These are phyloP conservation scores for Penstemon eatonii DNA, from an alignment of 257 asterid species.

Conservation along the genomic window DNA sequence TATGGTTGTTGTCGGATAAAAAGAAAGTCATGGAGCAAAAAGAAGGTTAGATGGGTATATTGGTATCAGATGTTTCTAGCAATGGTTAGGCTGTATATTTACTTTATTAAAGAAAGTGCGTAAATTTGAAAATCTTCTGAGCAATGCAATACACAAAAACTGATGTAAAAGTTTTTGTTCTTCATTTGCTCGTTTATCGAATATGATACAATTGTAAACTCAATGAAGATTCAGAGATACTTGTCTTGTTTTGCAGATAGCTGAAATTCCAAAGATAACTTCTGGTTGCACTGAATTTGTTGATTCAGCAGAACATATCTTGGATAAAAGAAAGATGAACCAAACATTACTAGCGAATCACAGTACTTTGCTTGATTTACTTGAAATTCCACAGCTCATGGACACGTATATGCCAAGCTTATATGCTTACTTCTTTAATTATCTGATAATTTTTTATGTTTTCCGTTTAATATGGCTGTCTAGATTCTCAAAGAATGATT, in stretches of 20 bases:
- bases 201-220: conserved; percentile 11
- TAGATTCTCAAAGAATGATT: conserved; percentile 28
- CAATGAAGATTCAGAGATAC: conserved; percentile 20
- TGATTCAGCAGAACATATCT: conserved; percentile 78
- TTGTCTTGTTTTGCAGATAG: conserved; percentile 60
- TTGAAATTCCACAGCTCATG: conserved; percentile 99
- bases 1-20: conserved; percentile 4
- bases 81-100: background rate
- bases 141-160: background rate
- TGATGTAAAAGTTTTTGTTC: conserved; percentile 10
- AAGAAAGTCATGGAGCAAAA: background rate
- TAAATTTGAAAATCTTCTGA: conserved; percentile 3
- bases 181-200: conserved; percentile 8
- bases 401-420: conserved; percentile 67
- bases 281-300: conserved; percentile 90
- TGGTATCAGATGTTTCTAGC: background rate
- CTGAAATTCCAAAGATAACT: conserved; percentile 86
- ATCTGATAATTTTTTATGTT: conserved; percentile 16
- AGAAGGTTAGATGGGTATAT: background rate
- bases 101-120: background rate
- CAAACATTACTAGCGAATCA: conserved; percentile 83
- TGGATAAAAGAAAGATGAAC: conserved; percentile 97
- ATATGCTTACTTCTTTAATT: conserved; percentile 13
- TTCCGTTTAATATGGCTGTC: conserved; percentile 5
- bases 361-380: conserved; percentile 95